Evolutionary conservation across 352 stramenopile genomes (phyloP).

Genomic region (Phytophthora pinifolia): DNA sequence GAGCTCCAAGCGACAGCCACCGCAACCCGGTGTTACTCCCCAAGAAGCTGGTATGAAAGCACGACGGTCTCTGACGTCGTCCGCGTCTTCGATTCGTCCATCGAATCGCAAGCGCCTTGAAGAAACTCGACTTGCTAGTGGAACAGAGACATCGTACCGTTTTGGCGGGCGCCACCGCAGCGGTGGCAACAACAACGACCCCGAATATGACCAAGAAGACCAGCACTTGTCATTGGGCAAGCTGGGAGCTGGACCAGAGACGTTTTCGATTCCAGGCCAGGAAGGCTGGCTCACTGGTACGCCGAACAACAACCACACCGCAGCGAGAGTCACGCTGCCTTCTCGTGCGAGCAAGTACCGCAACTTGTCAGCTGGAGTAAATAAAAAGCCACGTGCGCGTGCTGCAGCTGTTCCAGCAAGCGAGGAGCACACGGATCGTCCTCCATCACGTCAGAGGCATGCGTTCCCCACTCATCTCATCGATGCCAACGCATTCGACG

Average conservation of each 20-base stretch:
- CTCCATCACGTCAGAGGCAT: slow-evolving; percentile 70
- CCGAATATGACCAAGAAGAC: slow-evolving; percentile 10
- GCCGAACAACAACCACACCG: slow-evolving; percentile 3
- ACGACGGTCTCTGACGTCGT: slow-evolving; percentile 38
- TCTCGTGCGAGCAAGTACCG: slow-evolving; percentile 35
- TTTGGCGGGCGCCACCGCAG: background rate
- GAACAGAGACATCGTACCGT: background rate
- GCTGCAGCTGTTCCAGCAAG: slow-evolving; percentile 4
- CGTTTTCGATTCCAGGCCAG: background rate
- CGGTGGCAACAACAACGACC: slow-evolving; percentile 19
- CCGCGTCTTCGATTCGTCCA: slow-evolving; percentile 44
- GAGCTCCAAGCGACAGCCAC: background rate
- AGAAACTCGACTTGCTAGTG: background rate
- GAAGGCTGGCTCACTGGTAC: slow-evolving; percentile 15
- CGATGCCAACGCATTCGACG: slow-evolving; percentile 44
- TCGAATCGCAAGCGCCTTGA: slow-evolving; percentile 36
- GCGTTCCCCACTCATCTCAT: slow-evolving; percentile 81
- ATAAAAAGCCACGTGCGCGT: slow-evolving; percentile 22
- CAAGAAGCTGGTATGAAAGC: slow-evolving; percentile 7
- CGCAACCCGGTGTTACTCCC: background rate
- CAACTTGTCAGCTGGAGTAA: slow-evolving; percentile 24
- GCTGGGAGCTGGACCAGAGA: slow-evolving; percentile 5
- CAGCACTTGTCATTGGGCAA: background rate
- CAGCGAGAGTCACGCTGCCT: slow-evolving; percentile 10
- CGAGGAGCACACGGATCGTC: slow-evolving; percentile 37